phyloP scores from a whole-genome alignment of 2,329 filamentous ascomycete genomes.

The Grosmannia huntii region DNA sequence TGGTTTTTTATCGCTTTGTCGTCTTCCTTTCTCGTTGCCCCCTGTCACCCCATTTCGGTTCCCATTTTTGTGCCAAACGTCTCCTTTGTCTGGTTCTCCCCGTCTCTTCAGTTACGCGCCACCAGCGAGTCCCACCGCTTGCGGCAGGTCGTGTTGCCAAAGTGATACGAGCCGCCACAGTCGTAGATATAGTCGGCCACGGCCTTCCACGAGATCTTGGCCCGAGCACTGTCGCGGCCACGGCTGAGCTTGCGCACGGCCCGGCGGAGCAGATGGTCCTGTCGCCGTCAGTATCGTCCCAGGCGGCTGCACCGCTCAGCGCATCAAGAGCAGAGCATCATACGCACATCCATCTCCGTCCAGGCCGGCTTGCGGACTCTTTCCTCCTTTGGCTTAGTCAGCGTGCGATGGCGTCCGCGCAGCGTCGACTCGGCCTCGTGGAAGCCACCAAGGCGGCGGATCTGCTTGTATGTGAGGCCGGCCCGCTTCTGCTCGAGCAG shows the following conservation, averaged over 20 bases:
- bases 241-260: constrained; percentile 25
- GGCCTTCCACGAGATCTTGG: constrained; percentile 42
- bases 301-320: background rate
- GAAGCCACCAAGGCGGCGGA: constrained; percentile 41
- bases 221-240: constrained; percentile 17
- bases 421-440: constrained; percentile 59
- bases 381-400: constrained; percentile 50
- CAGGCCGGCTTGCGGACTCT: constrained; percentile 55
- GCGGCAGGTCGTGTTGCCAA: constrained; percentile 45
- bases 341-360: constrained; percentile 49
- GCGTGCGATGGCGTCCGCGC: constrained; percentile 50
- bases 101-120: background rate
- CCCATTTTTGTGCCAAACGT: background rate
- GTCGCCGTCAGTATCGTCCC: background rate
- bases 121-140: constrained; percentile 41
- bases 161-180: constrained; percentile 43
- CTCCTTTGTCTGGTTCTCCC: background rate
- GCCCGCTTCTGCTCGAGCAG: constrained; percentile 39
- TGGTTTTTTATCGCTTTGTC: background rate
- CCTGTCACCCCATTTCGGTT: background rate
- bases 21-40: background rate
- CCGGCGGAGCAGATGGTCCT: constrained; percentile 32
- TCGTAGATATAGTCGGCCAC: constrained; percentile 39
- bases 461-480: constrained; percentile 54
- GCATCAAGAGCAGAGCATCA: background rate